phyloP scores from a whole-genome alignment of 192 early-diverging fungal species.

The Oehlia diaphana region DNA sequence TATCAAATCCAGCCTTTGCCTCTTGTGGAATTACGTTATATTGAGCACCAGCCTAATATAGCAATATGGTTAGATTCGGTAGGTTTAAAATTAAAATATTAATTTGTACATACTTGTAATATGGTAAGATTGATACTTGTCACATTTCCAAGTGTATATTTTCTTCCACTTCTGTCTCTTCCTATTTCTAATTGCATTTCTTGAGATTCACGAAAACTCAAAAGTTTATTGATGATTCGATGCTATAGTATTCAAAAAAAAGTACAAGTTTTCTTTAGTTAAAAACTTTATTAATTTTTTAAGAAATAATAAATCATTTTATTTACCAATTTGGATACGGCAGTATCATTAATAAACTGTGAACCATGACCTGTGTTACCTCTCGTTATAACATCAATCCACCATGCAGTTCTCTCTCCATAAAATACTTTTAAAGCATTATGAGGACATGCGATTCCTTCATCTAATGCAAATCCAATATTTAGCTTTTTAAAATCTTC shows the following conservation, averaged over 20 bases:
- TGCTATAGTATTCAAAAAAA: slow-evolving; percentile 4
- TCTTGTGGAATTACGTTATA: slow-evolving; percentile 79
- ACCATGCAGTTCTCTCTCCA: slow-evolving; percentile 85
- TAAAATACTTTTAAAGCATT: slow-evolving; percentile 75
- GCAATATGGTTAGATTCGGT: neutral
- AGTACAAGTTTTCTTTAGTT: neutral
- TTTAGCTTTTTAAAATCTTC: slow-evolving; percentile 71
- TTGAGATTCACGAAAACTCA: slow-evolving; percentile 69
- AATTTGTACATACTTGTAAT: slow-evolving; percentile 45
- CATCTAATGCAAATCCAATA: slow-evolving; percentile 83
- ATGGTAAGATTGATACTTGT: slow-evolving; percentile 81
- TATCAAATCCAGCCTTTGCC: slow-evolving; percentile 70
- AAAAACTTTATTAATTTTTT: no score
- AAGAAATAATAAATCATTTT: no score
- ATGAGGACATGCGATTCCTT: slow-evolving; percentile 75
- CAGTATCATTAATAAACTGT: slow-evolving; percentile 77
- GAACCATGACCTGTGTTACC: slow-evolving; percentile 83
- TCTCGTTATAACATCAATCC: slow-evolving; percentile 68
- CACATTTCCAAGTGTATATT: slow-evolving; percentile 70
- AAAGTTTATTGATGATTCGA: slow-evolving; percentile 63
- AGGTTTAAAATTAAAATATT: no score
- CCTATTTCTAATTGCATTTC: slow-evolving; percentile 54
- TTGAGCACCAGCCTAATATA: slow-evolving; percentile 61
- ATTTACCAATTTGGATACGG: slow-evolving; percentile 61
- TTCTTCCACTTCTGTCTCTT: slow-evolving; percentile 51